Evolutionary conservation across 2,329 filamentous ascomycete species (phyloP), one percentile per base, ranked within the genome.

Genomic region (Pyrenochaeta sp.): DNA sequence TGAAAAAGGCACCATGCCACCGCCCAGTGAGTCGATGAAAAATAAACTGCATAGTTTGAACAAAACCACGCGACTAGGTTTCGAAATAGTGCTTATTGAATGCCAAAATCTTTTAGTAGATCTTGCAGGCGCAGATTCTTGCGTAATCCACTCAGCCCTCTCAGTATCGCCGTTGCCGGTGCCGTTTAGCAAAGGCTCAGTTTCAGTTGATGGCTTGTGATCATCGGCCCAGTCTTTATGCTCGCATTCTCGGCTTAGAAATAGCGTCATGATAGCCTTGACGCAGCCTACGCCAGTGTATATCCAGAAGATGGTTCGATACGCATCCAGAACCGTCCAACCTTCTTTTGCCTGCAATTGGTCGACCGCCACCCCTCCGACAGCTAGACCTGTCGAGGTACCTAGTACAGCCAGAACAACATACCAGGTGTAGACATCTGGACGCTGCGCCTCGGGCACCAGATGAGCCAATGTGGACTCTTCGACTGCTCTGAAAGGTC

Each of bases 11-110:
- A 88, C 88, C 72, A 93, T 83, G 1, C 91, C 90, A 1, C 87
- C 89, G 1, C 89, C 90, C 55, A 92, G 85, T 0, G 87, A 85
- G 72, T 93, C 90, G 5, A 92, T 69, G 1, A 84, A 84, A 66
- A 92, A 90, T 1, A 94, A 79, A 7, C 90, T 75, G 69, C 88
- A 90, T 0, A 94, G 80, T 49, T 87, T 85, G 50, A 85, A 72
- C 5, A 91, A 79, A 30, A 88, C 81, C 0, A 78, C 68, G 6
- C 83, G 77, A 36, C 83, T 88, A n/a, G 85, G 79, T 2, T 74
- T 76, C 5, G 86, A 87, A 22, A 92, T 86, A 2, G 83, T 78
- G 0, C 86, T 83, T 30, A 90, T 72, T 2, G 66, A 65, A 47
- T 67, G 59, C 64, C 65, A 67, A 12, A 66, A 53, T 46, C 56